Percentiles rank a stretch among this genome's conserved stretches.
Evolutionary conservation across 176 grass and related monocot genomes (phyloP).

Genomic region (Bromus sterilis): DNA sequence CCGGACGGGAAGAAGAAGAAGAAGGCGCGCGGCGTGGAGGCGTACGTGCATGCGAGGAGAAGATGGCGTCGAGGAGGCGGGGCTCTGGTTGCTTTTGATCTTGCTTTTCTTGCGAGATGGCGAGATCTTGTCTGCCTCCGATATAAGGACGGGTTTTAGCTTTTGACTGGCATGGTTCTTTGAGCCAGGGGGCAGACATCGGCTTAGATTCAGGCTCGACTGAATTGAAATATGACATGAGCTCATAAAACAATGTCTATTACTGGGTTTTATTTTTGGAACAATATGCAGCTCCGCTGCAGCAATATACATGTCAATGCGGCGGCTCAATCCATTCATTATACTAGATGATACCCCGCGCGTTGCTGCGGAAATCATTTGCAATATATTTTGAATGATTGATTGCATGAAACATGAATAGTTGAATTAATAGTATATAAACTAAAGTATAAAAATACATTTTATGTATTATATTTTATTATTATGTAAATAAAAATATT

Average conservation of each 20-base stretch:
- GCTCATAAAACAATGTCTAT: background rate
- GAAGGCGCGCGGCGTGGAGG: background rate
- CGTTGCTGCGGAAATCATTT: too few species aligned
- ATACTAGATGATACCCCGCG: too few species aligned
- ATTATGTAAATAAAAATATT: too few species aligned
- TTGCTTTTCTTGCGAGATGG: background rate
- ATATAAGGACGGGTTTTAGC: slow-evolving; percentile 3
- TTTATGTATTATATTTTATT: too few species aligned
- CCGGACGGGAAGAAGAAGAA: background rate
- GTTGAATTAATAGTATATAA: too few species aligned
- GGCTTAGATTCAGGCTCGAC: slow-evolving; percentile 37
- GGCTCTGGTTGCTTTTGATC: background rate
- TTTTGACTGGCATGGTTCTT: slow-evolving; percentile 15
- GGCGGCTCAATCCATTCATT: too few species aligned
- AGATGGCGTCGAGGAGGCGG: background rate
- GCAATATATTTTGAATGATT: too few species aligned
- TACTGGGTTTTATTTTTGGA: background rate
- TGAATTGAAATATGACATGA: background rate
- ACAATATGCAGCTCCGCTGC: too few species aligned
- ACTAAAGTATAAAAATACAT: too few species aligned
- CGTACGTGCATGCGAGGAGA: background rate
- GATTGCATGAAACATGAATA: too few species aligned
- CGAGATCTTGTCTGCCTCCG: background rate
- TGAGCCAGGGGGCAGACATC: background rate
- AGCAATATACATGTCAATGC: too few species aligned